Percentiles rank a stretch among this genome's conserved stretches.
Conservation (phyloP, 208 protist species). For the Wallacemonas rigidus region DNA sequence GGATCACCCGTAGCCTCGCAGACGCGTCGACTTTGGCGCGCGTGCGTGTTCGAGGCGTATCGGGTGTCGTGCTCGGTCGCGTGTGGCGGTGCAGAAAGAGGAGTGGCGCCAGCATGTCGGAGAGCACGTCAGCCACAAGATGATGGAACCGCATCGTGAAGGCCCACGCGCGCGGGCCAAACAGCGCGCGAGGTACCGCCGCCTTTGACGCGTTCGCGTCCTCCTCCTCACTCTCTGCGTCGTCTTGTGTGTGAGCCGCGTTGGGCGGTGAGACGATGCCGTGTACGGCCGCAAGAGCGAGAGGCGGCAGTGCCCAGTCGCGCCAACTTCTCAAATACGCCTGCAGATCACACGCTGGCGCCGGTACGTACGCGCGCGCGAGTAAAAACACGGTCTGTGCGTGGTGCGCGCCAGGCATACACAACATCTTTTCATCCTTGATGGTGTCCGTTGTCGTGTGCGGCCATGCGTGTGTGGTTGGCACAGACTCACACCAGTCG, state of each 20-base stretch:
- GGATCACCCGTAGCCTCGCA: slow-evolving; percentile 18
- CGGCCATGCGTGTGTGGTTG: not conserved
- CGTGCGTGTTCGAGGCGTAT: not conserved
- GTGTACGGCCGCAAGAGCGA: not conserved
- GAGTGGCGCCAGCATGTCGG: slow-evolving; percentile 19
- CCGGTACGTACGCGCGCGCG: slow-evolving; percentile 28
- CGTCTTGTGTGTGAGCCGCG: too few species aligned
- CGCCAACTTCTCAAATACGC: slow-evolving; percentile 3
- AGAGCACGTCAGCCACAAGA: slow-evolving; percentile 20
- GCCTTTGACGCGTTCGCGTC: too few species aligned
- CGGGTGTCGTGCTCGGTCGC: not conserved
- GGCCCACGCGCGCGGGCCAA: not conserved
- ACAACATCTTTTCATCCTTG: not conserved
- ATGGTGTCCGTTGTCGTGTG: not conserved
- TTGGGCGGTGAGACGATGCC: not conserved
- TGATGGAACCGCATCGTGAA: not conserved
- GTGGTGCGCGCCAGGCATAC: not conserved
- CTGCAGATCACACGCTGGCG: not conserved
- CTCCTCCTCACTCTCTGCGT: too few species aligned
- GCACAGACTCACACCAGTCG: not conserved
- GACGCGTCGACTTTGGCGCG: not conserved
- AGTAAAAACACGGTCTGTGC: slow-evolving; percentile 28
- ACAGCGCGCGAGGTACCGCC: not conserved
- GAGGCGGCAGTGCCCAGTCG: not conserved
- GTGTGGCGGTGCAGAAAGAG: slow-evolving; percentile 21